Evolutionary conservation across 345 rosid genomes (phyloP), one percentile per base, ranked within the genome.

Genomic region (Streptanthus diversifolius): DNA sequence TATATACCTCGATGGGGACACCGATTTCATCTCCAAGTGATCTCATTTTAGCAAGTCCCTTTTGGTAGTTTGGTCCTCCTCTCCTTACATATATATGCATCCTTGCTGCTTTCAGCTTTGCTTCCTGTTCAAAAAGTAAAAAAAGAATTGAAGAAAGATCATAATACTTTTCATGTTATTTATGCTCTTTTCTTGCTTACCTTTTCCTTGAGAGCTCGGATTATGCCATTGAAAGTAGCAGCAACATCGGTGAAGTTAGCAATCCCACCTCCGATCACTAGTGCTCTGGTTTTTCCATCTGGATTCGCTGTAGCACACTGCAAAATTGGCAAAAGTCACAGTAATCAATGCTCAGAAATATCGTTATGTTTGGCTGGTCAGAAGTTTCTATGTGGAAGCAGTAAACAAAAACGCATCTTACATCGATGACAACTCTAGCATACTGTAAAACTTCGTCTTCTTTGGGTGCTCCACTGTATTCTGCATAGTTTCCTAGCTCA

Each of bases 31-130:
- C 93, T 25, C 87, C 97, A 19, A 91, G 93, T 12, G 84, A 51
- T 75, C 97, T 75, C 98, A 93, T 93, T 84, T 83, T 91, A 3
- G 97, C 91, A 13, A 91, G 98, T 57, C 98, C 98, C 73, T 61
- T 89, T 82, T 93, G 97, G 86, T 89, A 93, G 49, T 93, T 93
- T 29, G 97, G 98, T 77, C 97, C 98, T 71, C 98, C 98, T 87
- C 97, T 91, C 68, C 80, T 77, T 40, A 77, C 80, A 63, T 37
- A 77, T 64, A 77, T 77, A 59, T 77, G 54, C 77, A 77, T 77
- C 68, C 68, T 77, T 37, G 80, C 68, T 71, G 76, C 68, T 66
- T 77, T 77, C 72, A 77, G 77, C 63, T 77, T 77, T 64, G 77
- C 67, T 58, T 77, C 80, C 80, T 77, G 80, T 74, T 74, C 10